Conservation (phyloP, 140 eudicot genomes). For the Erigeron philadelphicus region DNA sequence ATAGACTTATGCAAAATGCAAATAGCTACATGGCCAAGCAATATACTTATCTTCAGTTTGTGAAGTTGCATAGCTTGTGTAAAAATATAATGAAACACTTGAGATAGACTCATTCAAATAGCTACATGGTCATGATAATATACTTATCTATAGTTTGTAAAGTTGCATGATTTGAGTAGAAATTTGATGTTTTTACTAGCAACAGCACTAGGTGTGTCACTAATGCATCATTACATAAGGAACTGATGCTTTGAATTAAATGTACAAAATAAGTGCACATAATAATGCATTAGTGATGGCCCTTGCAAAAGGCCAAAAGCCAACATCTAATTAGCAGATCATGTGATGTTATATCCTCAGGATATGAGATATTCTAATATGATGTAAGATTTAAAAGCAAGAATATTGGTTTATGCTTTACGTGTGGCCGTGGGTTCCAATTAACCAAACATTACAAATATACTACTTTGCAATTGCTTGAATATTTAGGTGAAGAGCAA, state of each 20-base stretch:
- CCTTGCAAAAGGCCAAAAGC: too few species aligned
- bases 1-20: conserved; percentile 21
- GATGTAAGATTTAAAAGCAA: not conserved
- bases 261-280: too few species aligned
- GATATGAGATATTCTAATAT: not conserved
- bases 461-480: conserved; percentile 1
- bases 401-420: not conserved
- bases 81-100: too few species aligned
- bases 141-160: too few species aligned
- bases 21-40: not conserved
- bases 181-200: too few species aligned
- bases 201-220: too few species aligned
- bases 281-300: too few species aligned
- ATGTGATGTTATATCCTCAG: conserved; percentile 2
- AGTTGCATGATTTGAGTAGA: too few species aligned
- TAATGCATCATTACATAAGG: too few species aligned
- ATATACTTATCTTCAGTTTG: not conserved
- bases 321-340: not conserved
- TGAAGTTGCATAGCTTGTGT: conserved; percentile 9
- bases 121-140: too few species aligned
- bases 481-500: not conserved
- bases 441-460: not conserved
- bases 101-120: too few species aligned
- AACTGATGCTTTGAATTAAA: too few species aligned
- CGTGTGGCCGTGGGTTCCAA: not conserved